These are phyloP conservation scores for Bifiguratus adelaidae DNA, from an alignment of 192 early-diverging fungal species.

Conservation along the genomic window DNA sequence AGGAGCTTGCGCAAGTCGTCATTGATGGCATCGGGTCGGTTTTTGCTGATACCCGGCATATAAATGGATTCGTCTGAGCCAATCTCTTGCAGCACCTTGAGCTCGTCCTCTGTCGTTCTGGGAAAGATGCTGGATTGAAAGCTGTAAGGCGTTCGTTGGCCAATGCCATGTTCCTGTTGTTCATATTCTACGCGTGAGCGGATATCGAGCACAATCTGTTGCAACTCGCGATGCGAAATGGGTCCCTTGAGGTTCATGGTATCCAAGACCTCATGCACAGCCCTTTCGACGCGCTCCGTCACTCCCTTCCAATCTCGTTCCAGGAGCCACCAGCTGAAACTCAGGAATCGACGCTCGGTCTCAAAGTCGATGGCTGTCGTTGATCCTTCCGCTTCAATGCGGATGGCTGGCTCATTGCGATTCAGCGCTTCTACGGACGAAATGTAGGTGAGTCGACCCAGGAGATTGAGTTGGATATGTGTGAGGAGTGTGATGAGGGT, in stretches of 20 bases:
- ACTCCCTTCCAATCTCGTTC: slow-evolving; percentile 76
- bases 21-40: slow-evolving; percentile 34
- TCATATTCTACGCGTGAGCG: slow-evolving; percentile 44
- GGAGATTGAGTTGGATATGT: slow-evolving; percentile 78
- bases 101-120: slow-evolving; percentile 41
- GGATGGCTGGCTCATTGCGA: slow-evolving; percentile 32
- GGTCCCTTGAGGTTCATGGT: slow-evolving; percentile 51
- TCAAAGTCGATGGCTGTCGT: slow-evolving; percentile 28
- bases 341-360: slow-evolving; percentile 77
- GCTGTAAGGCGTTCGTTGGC: slow-evolving; percentile 8
- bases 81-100: slow-evolving; percentile 45
- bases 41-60: slow-evolving; percentile 35
- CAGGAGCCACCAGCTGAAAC: slow-evolving; percentile 85
- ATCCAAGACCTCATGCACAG: slow-evolving; percentile 51
- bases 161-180: slow-evolving; percentile 13
- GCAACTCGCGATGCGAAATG: slow-evolving; percentile 47
- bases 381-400: slow-evolving; percentile 13
- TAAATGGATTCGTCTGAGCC: slow-evolving; percentile 28
- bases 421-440: slow-evolving; percentile 54
- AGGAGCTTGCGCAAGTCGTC: slow-evolving; percentile 57
- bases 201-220: slow-evolving; percentile 37
- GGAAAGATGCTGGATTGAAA: slow-evolving; percentile 54
- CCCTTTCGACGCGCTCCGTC: slow-evolving; percentile 51
- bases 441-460: slow-evolving; percentile 85
- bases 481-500: slow-evolving; percentile 80